Evolutionary conservation across 1,284 basidiomycete species (phyloP).

Genomic region (Marasmius sp.): DNA sequence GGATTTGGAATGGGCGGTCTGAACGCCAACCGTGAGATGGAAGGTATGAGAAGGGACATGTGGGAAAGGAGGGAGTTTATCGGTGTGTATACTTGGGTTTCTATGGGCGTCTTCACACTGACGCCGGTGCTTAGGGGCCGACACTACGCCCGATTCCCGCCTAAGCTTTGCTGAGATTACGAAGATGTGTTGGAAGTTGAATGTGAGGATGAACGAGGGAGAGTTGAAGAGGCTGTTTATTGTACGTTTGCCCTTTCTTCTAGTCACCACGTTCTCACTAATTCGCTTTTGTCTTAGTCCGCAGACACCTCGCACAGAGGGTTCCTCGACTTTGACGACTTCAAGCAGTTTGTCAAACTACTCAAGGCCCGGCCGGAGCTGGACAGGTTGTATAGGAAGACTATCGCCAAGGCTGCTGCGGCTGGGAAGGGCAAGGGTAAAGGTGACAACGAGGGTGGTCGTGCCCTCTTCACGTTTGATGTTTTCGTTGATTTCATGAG

Average conservation of each 20-base stretch:
- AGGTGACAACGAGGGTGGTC: neutral
- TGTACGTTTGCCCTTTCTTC: constrained; percentile 36
- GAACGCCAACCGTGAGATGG: constrained; percentile 11
- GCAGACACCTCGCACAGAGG: constrained; percentile 67
- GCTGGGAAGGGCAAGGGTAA: constrained; percentile 22
- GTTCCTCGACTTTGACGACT: constrained; percentile 82
- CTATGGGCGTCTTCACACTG: neutral
- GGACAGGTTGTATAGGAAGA: constrained; percentile 60
- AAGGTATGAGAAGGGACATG: constrained; percentile 63
- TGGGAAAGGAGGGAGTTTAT: constrained; percentile 88
- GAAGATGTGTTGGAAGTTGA: constrained; percentile 74
- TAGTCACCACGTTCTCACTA: neutral
- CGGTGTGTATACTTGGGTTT: constrained; percentile 50
- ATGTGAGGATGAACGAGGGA: constrained; percentile 64
- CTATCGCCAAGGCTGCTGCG: constrained; percentile 34
- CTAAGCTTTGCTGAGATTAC: constrained; percentile 75
- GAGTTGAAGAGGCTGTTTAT: constrained; percentile 70
- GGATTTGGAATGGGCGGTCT: constrained; percentile 6
- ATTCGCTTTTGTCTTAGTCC: constrained; percentile 42
- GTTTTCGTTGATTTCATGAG: constrained; percentile 71
- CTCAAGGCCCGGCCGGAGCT: constrained; percentile 86
- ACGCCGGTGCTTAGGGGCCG: neutral
- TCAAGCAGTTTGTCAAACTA: constrained; percentile 83
- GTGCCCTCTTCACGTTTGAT: constrained; percentile 42
- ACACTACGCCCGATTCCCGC: constrained; percentile 45